Conservation (phyloP, 2,329 filamentous ascomycete genomes). For the Fusarium sp. region DNA sequence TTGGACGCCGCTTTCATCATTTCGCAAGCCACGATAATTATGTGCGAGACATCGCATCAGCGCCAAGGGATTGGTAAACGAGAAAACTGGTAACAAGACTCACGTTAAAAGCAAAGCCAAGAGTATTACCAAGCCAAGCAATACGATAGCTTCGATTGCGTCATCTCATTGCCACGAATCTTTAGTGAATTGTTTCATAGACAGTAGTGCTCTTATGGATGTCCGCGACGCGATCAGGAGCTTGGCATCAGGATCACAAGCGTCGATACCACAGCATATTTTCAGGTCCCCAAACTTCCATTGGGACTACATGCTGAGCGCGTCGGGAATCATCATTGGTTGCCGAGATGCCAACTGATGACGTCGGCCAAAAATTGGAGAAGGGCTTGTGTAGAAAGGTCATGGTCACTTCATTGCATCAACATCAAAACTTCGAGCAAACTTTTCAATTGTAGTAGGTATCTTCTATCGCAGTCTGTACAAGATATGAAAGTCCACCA, state of each 20-base stretch:
- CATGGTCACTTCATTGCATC: neutral
- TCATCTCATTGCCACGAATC: neutral
- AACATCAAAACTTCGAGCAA: neutral
- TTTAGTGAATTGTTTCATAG: neutral
- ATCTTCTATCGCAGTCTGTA: neutral
- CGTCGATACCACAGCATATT: neutral
- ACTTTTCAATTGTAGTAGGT: neutral
- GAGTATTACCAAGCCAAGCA: neutral
- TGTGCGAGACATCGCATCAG: neutral
- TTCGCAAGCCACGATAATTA: neutral
- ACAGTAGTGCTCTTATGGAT: neutral
- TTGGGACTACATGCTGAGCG: no score
- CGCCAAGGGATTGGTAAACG: neutral
- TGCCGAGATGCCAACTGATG: neutral
- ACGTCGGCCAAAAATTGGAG: neutral
- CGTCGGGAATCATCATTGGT: neutral
- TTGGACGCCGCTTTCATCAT: conserved; percentile 18
- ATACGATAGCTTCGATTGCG: neutral
- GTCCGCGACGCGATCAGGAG: neutral
- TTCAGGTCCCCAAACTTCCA: neutral
- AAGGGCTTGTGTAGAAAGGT: neutral
- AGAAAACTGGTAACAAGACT: neutral
- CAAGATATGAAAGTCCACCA: neutral
- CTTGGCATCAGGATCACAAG: neutral
- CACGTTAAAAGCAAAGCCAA: neutral